Evolutionary conservation across 768 basidiomycete genomes (phyloP).

Genomic region (Favolaschia claudopus): DNA sequence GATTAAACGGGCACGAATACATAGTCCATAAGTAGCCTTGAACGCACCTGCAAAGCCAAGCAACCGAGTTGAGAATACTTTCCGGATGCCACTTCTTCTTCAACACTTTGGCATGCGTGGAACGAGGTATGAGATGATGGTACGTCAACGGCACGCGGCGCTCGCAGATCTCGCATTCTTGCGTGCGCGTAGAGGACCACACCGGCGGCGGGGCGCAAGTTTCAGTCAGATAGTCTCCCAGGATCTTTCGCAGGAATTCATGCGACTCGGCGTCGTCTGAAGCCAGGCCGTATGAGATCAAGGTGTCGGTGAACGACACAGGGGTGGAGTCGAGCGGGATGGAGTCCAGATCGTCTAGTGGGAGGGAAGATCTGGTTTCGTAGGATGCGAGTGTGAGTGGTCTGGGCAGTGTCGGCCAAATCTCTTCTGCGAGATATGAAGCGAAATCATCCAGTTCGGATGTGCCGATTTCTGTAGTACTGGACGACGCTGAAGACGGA

Average conservation of each 20-base stretch:
- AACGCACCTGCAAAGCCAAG: constrained; percentile 63
- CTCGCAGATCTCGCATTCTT: constrained; percentile 66
- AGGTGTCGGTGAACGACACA: constrained; percentile 53
- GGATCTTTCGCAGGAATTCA: constrained; percentile 47
- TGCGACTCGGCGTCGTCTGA: constrained; percentile 49
- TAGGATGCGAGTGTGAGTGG: constrained; percentile 46
- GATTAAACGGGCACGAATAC: neutral
- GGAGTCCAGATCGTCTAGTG: constrained; percentile 40
- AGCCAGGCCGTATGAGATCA: constrained; percentile 56
- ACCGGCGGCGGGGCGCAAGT: constrained; percentile 57
- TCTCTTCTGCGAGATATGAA: constrained; percentile 57
- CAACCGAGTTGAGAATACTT: constrained; percentile 61
- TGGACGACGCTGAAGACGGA: too few relatives aligned
- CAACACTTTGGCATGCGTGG: constrained; percentile 59
- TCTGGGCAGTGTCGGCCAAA: constrained; percentile 53
- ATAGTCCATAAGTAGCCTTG: neutral
- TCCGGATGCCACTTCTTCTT: constrained; percentile 66
- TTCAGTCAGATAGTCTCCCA: constrained; percentile 52
- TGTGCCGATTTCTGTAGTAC: constrained; percentile 20
- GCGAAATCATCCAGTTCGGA: constrained; percentile 60
- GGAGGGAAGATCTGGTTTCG: constrained; percentile 39
- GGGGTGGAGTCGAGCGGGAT: constrained; percentile 50
- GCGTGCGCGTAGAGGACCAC: constrained; percentile 60
- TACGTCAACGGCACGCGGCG: constrained; percentile 65
- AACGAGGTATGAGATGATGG: constrained; percentile 66